Evolutionary conservation across 345 rosid genomes (phyloP).

Genomic region (Gossypium raimondii): DNA sequence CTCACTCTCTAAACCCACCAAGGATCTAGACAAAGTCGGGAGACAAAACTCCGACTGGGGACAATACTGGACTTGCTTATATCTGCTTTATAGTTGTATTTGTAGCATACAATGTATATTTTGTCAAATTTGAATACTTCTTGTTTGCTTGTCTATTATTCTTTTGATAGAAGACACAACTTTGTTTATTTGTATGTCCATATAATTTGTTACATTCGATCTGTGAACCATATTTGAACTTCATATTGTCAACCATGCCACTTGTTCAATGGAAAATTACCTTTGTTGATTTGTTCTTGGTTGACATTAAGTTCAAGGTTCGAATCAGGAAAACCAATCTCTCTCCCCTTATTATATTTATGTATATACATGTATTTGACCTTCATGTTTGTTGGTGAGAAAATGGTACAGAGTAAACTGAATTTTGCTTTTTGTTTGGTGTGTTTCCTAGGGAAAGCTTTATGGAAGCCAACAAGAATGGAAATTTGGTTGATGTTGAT

Average conservation of each 20-base stretch:
- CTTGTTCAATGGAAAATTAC: too few species aligned
- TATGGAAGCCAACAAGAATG: conserved; percentile 19
- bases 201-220: neutral
- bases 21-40: too few species aligned
- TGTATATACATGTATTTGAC: neutral
- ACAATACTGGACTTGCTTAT: too few species aligned
- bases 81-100: neutral
- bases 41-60: too few species aligned
- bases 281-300: neutral
- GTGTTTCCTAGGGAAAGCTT: conserved; percentile 47
- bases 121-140: neutral
- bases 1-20: too few species aligned
- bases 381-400: conserved; percentile 12
- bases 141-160: neutral
- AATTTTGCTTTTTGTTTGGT: conserved; percentile 1
- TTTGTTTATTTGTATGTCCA: neutral
- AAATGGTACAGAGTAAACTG: conserved; percentile 4
- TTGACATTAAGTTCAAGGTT: too few species aligned
- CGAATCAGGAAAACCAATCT: too few species aligned
- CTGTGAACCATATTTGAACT: neutral
- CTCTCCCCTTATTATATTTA: too few species aligned
- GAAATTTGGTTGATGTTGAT: conserved; percentile 35
- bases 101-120: neutral
- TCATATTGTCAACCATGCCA: too few species aligned
- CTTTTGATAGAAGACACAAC: neutral